These are phyloP conservation scores for Aspergillus intermedius DNA, from an alignment of 2,329 filamentous ascomycete species.

Conservation along the genomic window DNA sequence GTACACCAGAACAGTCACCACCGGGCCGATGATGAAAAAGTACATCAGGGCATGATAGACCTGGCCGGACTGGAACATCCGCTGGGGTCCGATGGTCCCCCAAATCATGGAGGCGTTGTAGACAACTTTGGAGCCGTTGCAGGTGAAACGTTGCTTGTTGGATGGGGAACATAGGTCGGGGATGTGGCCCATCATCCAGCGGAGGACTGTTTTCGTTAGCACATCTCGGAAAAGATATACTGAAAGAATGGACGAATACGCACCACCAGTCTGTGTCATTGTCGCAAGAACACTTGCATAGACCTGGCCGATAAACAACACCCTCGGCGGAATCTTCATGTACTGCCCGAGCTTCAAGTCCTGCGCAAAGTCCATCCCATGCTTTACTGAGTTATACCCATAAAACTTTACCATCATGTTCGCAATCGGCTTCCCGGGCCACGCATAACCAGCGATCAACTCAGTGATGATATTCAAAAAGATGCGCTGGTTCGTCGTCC, in stretches of 20 bases:
- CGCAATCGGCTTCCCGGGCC: constrained; percentile 29
- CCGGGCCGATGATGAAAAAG: constrained; percentile 28
- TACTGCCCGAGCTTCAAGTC: constrained; percentile 29
- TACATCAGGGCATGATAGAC: constrained; percentile 25
- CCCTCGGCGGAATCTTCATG: constrained; percentile 26
- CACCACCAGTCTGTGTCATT: constrained; percentile 26
- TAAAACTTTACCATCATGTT: constrained; percentile 31
- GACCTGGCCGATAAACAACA: constrained; percentile 29
- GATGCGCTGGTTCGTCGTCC: constrained; percentile 23
- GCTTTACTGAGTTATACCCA: constrained; percentile 29
- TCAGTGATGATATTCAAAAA: constrained; percentile 30
- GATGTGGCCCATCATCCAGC: constrained; percentile 28
- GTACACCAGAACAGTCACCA: constrained; percentile 25
- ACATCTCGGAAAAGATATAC: not conserved
- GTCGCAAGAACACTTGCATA: constrained; percentile 28
- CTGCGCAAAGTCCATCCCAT: constrained; percentile 27
- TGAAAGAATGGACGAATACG: not conserved
- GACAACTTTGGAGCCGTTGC: constrained; percentile 26
- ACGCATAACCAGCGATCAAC: constrained; percentile 27
- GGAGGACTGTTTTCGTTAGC: constrained; percentile 15
- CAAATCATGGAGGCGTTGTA: constrained; percentile 30
- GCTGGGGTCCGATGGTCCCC: constrained; percentile 28
- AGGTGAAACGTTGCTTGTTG: constrained; percentile 29
- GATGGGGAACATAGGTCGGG: constrained; percentile 19
- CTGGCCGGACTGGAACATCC: constrained; percentile 27